Evolutionary conservation across 2,329 filamentous ascomycete species (phyloP), one percentile per base, ranked within the genome.

Genomic region (Leptographium flavum): DNA sequence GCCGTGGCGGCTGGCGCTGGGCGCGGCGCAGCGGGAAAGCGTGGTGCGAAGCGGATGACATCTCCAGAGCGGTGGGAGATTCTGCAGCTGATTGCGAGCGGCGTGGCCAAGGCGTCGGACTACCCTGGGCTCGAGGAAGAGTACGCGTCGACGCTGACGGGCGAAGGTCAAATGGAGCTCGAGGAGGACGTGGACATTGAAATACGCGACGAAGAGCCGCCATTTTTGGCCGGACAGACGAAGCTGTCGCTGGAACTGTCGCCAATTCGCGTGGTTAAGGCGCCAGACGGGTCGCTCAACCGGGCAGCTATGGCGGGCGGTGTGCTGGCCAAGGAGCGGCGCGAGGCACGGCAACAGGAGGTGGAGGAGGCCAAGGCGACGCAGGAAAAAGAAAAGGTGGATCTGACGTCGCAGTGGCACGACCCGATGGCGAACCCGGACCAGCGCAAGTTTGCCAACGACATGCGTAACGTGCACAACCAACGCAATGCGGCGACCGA

Each of bases 31-130:
- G 35, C 27, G 3, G 37, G 42, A 17, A 17, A 35, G 17, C 74
- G 71, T 39, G 81, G 81, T 45, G 87, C 85, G 60, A 98, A 98
- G 67, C 75, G 92, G 43, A 81, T 96, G 81, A 96, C 90, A 0
- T 95, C 90, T 14, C 92, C 92, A 1, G 92, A 98, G 59, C 71
- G 92, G 57, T 98, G 92, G 90, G 92, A 98, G 60, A 95, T 98
- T 50, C 79, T 90, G 50, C 92, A 98, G 58, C 71, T 98, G 43
- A 96, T 98, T 57, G 87, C 90, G 4, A 94, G 92, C 5, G 92
- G 93, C 39, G 90, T 93, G 9, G 83, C 87, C 17, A 94, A 92
- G 55, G 88, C 87, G 0, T 84, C 85, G 0, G 90, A 96, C 54
- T 95, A 94, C 58, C 92, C 92, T 1, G 90, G 95, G 51, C 73